Percentiles rank a stretch among this genome's conserved stretches.
Evolutionary conservation across 1,139 yeast species (phyloP).

Genomic region (Torulaspora globosa): DNA sequence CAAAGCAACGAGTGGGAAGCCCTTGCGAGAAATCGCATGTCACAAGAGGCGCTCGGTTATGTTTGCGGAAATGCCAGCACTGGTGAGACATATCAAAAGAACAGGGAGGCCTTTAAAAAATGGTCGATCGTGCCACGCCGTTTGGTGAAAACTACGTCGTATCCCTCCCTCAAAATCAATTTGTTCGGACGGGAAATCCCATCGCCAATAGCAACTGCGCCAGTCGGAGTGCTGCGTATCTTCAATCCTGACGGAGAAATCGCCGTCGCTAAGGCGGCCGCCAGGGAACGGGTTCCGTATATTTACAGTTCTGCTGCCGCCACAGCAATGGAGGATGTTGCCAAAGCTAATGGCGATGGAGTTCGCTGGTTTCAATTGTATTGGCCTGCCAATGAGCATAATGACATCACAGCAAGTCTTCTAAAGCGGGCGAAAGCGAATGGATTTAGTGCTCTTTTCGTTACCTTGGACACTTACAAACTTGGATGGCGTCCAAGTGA

Average conservation of each 20-base stretch:
- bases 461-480: slow-evolving; percentile 30
- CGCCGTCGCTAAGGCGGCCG: slow-evolving; percentile 30
- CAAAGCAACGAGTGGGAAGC: slow-evolving; percentile 15
- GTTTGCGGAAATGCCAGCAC: slow-evolving; percentile 17
- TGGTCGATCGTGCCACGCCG: slow-evolving; percentile 16
- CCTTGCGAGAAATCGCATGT: slow-evolving; percentile 16
- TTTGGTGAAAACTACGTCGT: slow-evolving; percentile 12
- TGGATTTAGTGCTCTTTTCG: slow-evolving; percentile 29
- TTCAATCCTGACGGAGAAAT: slow-evolving; percentile 29
- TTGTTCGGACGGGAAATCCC: slow-evolving; percentile 22
- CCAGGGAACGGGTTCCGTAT: slow-evolving; percentile 26
- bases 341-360: slow-evolving; percentile 24
- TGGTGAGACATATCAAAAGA: slow-evolving; percentile 14
- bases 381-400: slow-evolving; percentile 30
- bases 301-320: slow-evolving; percentile 31
- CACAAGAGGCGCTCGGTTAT: slow-evolving; percentile 14
- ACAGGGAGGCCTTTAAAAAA: slow-evolving; percentile 14
- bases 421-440: slow-evolving; percentile 23
- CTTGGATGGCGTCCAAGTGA: slow-evolving; percentile 34
- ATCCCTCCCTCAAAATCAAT: slow-evolving; percentile 17
- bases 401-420: slow-evolving; percentile 26
- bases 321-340: slow-evolving; percentile 28
- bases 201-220: slow-evolving; percentile 28
- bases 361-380: slow-evolving; percentile 32
- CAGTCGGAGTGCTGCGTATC: slow-evolving; percentile 31